Base-by-base conservation (phyloP, 1,284 basidiomycete species). In the Malassezia obtusa region DNA sequence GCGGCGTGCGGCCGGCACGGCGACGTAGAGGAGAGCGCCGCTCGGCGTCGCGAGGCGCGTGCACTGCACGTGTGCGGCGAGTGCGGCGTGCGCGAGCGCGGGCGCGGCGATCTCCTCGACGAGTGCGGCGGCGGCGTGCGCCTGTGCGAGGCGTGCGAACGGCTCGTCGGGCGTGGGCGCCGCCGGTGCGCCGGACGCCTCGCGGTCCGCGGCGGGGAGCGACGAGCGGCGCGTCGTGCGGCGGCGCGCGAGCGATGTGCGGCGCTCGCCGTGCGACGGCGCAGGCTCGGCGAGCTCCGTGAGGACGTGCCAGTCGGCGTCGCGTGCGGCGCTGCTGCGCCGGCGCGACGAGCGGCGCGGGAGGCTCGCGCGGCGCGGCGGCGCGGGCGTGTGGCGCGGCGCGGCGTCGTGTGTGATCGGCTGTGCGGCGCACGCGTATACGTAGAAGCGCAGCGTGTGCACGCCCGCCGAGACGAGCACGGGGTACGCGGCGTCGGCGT, bases 81-180 rank as follows among this genome's bases (percentile, higher is more conserved):
- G n/a, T n/a, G n/a, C 39, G 39, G 28, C 24, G 24, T 22, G 32
- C 45, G 36, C 17, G 11, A 19, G 26, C 31, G 22, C 35, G 8
- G 53, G 32, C 25, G 61, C 41, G 22, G 51, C 40, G 49, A 68
- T 61, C 48, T 66, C 59, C 15, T 66, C 66, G 14, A 66, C 48
- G 11, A 68, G 61, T 22, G 61, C 58, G 4, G 58, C 58, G 28
- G 52, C 56, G 1, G 64, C 66, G 37, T 63, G 64, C 38, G 61
- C 61, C 24, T 61, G 62, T 2, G 62, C 63, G 31, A 68, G 63
- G 32, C 51, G 50, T 30, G 59, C 60, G 38, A 65, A 52, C 39
- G 58, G 44, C 8, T 36, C 56, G n/a, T 45, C 43, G 12, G 45
- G 45, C 17, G 10, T 33, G 22, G 32, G 33, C 25, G 37, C 24